Conservation (phyloP, 1,284 basidiomycete genomes). For the Flammula alnicola region DNA sequence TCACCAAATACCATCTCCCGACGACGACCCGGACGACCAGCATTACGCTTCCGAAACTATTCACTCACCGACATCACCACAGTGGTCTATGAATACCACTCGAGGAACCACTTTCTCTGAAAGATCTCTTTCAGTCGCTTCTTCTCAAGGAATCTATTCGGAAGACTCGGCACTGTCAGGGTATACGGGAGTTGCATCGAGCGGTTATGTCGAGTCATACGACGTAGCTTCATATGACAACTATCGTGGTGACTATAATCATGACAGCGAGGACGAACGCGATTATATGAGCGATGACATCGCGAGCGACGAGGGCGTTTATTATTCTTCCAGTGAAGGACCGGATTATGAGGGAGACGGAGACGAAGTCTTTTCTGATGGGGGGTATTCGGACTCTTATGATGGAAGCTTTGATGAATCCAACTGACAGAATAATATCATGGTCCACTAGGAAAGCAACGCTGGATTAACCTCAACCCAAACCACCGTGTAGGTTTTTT, state of each 20-base stretch:
- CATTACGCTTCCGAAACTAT: neutral
- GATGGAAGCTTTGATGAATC: constrained; percentile 14
- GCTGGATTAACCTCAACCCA: too few relatives aligned
- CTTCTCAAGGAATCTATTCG: constrained; percentile 13
- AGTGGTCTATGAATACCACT: constrained; percentile 18
- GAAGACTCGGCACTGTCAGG: constrained; percentile 8
- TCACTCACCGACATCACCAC: constrained; percentile 5
- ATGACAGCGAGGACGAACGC: constrained; percentile 14
- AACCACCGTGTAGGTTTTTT: too few relatives aligned
- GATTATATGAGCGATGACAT: constrained; percentile 26
- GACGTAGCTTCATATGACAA: constrained; percentile 13
- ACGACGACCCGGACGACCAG: constrained; percentile 8
- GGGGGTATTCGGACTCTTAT: constrained; percentile 17
- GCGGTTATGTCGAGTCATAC: constrained; percentile 19
- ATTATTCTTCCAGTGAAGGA: constrained; percentile 22
- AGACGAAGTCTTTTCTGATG: constrained; percentile 18
- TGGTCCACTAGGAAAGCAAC: too few relatives aligned
- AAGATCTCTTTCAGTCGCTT: constrained; percentile 14
- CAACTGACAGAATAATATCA: too few relatives aligned
- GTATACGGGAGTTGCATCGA: constrained; percentile 6
- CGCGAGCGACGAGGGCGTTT: constrained; percentile 24
- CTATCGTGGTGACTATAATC: constrained; percentile 12
- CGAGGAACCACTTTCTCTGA: constrained; percentile 8
- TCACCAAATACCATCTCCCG: neutral
- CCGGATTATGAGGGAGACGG: constrained; percentile 15